A percentile compares a stretch with the other conserved stretches of the same genome.
These are phyloP conservation scores for Boletus rufocinnamomeus DNA, from an alignment of 768 basidiomycete genomes.

Conservation along the genomic window DNA sequence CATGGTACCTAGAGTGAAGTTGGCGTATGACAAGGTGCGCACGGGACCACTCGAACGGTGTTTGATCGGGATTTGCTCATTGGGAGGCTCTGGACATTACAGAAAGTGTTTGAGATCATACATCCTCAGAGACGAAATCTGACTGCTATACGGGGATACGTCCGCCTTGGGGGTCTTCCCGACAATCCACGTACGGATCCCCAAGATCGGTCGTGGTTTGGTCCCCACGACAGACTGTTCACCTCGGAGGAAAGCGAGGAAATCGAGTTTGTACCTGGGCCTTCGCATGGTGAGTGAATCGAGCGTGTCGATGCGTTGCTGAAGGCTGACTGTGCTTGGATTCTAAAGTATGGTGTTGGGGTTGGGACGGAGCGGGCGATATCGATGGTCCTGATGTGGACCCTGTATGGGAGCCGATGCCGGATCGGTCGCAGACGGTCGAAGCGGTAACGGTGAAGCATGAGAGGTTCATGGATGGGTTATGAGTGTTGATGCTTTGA, in stretches of 20 bases:
- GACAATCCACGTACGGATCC: constrained; percentile 97
- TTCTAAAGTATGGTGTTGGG: constrained; percentile 95
- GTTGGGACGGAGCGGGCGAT: constrained; percentile 99
- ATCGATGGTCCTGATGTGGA: constrained; percentile 97
- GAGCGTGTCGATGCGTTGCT: background rate
- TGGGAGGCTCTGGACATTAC: constrained; percentile 6
- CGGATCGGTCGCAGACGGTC: constrained; percentile 56
- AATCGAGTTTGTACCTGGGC: constrained; percentile 77
- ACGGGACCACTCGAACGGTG: background rate
- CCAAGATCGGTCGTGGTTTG: constrained; percentile 97
- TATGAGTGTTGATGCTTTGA: constrained; percentile 14
- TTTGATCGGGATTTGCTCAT: constrained; percentile 5
- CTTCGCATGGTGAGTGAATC: constrained; percentile 67
- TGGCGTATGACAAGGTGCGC: constrained; percentile 88
- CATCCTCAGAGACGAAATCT: constrained; percentile 90
- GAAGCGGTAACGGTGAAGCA: constrained; percentile 75
- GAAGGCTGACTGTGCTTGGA: constrained; percentile 7
- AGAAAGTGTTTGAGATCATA: constrained; percentile 95
- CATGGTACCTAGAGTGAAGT: constrained; percentile 96
- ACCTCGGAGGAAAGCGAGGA: constrained; percentile 81
- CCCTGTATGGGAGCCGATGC: constrained; percentile 91
- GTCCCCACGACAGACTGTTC: constrained; percentile 94
- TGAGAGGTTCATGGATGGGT: constrained; percentile 44
- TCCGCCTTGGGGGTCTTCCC: constrained; percentile 91
- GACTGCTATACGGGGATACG: constrained; percentile 93